Evolutionary conservation across 352 stramenopile species (phyloP), one percentile per base, ranked within the genome.

Genomic region (Pythium guiyangense): DNA sequence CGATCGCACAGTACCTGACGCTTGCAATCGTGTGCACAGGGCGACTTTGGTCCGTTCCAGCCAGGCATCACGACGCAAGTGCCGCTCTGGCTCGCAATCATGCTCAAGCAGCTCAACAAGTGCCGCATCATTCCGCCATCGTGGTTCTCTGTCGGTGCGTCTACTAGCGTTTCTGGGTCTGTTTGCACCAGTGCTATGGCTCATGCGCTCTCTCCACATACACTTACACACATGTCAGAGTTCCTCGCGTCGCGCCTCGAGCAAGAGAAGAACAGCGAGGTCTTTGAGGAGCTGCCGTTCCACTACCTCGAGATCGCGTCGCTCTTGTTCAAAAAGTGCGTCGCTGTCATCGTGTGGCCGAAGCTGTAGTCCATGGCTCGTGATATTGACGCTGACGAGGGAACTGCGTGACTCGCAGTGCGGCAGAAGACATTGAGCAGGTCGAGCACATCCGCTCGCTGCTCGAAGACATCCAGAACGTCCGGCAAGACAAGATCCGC

Each of bases 401-500:
- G n/a, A n/a, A 39, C 34, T 39, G 34, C 34, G 34, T 39, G 34
- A 44, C 39, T n/a, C 4, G 2, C 18, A 94, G 84, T 66, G 87
- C 80, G 42, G 66, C 78, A 0, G 86, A 94, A 49, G 86, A 96
- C 59, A 75, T 96, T 49, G 80, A 94, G 47, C 80, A 92, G 47
- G 68, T 90, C 22, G 84, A 94, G 58, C 73, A 93, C 49, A 66
- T 96, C 25, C 84, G 85, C 1, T 91, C 79, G 17, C 60, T 94
- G 22, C 60, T 95, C 6, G 86, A 96, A 69, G 87, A 96, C 63
- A 77, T 96, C 27, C 83, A 94, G 52, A 93, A 96, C 52, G 69
- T 94, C n/a, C 80, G 87, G 1, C 84, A 96, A 54, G 81, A 94
- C 59, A 95, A 96, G 60, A 94, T 96, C 63, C 84, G 87, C 57